A percentile compares a stretch with the other conserved stretches of the same genome.
Conservation (phyloP, 2,329 filamentous ascomycete genomes). For the Botrytis cinerea region DNA sequence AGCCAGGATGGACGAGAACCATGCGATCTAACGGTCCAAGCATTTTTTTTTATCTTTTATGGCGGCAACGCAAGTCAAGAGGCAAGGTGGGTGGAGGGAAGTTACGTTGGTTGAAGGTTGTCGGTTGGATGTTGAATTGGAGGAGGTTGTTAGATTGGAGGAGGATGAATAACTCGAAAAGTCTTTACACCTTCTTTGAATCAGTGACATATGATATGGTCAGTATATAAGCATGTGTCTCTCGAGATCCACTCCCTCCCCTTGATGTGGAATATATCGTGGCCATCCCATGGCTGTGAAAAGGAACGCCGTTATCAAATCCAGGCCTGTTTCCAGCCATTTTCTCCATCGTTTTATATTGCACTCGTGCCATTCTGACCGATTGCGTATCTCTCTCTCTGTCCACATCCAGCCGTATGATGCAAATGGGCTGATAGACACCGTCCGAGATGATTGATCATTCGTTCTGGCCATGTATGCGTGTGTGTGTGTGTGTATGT, state of each 20-base stretch:
- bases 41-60: background rate
- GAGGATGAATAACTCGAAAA: background rate
- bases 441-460: background rate
- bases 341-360: background rate
- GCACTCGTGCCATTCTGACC: constrained; percentile 5
- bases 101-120: no score
- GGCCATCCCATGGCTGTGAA: background rate
- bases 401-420: background rate
- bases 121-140: background rate
- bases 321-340: constrained; percentile 14
- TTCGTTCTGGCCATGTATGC: background rate
- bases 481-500: background rate
- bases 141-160: background rate
- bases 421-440: background rate
- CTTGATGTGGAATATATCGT: background rate
- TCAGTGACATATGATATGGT: no score
- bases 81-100: background rate
- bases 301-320: background rate
- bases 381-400: background rate
- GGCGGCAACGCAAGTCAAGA: background rate
- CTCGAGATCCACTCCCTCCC: background rate
- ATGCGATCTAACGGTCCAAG: constrained; percentile 4
- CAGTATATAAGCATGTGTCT: background rate
- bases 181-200: background rate
- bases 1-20: background rate